These are phyloP conservation scores for Exophiala aquamarina DNA, from an alignment of 2,329 filamentous ascomycete genomes.

Conservation along the genomic window DNA sequence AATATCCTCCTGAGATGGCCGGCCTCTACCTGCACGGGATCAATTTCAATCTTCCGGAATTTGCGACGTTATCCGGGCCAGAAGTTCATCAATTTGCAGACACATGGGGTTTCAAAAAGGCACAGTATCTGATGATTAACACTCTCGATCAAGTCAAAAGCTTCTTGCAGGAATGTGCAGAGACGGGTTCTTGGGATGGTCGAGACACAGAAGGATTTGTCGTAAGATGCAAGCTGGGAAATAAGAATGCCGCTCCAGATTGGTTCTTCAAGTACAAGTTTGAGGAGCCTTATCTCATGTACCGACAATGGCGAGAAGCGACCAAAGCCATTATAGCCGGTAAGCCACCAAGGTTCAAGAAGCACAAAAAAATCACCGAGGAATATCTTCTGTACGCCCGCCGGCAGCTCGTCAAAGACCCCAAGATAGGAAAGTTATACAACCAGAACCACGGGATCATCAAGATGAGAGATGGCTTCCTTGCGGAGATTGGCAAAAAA, in stretches of 20 bases:
- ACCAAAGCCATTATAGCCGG: conserved; percentile 84
- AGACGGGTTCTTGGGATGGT: conserved; percentile 85
- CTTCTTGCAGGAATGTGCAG: conserved; percentile 81
- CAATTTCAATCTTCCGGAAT: conserved; percentile 91
- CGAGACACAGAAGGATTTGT: conserved; percentile 97
- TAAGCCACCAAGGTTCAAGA: conserved; percentile 73
- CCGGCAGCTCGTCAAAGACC: conserved; percentile 67
- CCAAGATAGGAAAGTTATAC: conserved; percentile 69
- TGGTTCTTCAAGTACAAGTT: conserved; percentile 99
- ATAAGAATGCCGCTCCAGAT: conserved; percentile 58
- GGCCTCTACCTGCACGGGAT: conserved; percentile 95
- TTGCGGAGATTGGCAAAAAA: conserved; percentile 78
- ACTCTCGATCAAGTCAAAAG: conserved; percentile 70
- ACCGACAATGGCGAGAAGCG: conserved; percentile 96
- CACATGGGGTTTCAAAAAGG: conserved; percentile 90
- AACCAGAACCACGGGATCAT: conserved; percentile 94
- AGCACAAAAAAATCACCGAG: conserved; percentile 85
- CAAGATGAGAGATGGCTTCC: conserved; percentile 80
- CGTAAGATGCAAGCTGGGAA: conserved; percentile 74
- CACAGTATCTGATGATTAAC: conserved; percentile 74
- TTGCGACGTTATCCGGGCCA: conserved; percentile 78
- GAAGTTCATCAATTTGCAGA: conserved; percentile 89
- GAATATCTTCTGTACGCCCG: conserved; percentile 85
- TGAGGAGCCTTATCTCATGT: conserved; percentile 98
- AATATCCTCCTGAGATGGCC: conserved; percentile 77